Evolutionary conservation across 257 asterid genomes (phyloP).

Genomic region (Jaltomata sinuosa): DNA sequence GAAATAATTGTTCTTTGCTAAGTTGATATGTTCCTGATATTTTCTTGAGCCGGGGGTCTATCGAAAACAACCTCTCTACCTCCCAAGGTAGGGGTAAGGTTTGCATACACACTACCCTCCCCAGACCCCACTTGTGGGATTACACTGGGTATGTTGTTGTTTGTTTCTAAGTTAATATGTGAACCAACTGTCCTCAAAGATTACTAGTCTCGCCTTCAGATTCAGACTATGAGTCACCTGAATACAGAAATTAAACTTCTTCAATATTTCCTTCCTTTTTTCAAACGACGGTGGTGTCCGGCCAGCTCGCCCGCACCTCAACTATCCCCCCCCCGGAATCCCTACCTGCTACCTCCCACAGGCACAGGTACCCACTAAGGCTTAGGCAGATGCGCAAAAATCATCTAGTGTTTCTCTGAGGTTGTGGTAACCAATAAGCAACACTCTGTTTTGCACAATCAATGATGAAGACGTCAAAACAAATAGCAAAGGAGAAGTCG

Average conservation of each 20-base stretch:
- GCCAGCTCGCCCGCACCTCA: not conserved
- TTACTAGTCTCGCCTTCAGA: not conserved
- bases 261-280: not conserved
- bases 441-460: not conserved
- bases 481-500: not conserved
- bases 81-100: too few species aligned
- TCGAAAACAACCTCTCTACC: too few species aligned
- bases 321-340: too few species aligned
- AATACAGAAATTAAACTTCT: not conserved
- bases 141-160: too few species aligned
- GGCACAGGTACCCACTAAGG: not conserved
- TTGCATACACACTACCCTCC: too few species aligned
- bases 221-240: not conserved
- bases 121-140: too few species aligned
- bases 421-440: not conserved
- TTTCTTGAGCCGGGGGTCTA: too few species aligned
- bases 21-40: not conserved
- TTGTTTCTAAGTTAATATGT: not conserved
- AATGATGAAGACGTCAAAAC: not conserved
- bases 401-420: not conserved
- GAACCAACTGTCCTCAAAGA: not conserved
- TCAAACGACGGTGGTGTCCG: not conserved
- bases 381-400: not conserved
- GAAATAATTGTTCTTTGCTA: not conserved
- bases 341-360: not conserved